Conservation (phyloP, 2,329 filamentous ascomycete genomes). For the Beauveria australis region DNA sequence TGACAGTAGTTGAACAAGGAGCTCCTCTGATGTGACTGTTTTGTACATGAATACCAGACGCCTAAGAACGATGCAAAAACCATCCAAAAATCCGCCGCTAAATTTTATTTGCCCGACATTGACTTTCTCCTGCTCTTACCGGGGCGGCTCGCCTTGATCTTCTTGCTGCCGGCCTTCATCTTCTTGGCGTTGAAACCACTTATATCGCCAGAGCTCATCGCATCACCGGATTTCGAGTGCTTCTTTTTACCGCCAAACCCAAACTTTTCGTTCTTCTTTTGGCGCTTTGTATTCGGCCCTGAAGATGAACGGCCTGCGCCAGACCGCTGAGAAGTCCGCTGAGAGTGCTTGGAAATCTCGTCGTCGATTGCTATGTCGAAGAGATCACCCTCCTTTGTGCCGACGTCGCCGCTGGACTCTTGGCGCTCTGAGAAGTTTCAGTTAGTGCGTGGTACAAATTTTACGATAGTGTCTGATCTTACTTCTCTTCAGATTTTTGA, state of each 20-base stretch:
- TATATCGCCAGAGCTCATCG: constrained; percentile 71
- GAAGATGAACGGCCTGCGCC: constrained; percentile 30
- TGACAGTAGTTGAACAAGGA: not conserved
- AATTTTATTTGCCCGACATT: constrained; percentile 23
- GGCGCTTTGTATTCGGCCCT: constrained; percentile 60
- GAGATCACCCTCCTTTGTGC: constrained; percentile 71
- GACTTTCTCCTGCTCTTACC: constrained; percentile 47
- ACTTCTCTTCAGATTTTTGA: constrained; percentile 93
- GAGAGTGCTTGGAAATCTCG: constrained; percentile 39
- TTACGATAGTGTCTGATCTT: constrained; percentile 32
- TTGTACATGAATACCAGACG: constrained; percentile 1
- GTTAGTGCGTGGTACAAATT: constrained; percentile 15
- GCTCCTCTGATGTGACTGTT: not conserved
- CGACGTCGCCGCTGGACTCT: constrained; percentile 53
- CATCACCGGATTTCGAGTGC: constrained; percentile 83
- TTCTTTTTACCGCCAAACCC: constrained; percentile 96
- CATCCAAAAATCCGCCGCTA: not conserved
- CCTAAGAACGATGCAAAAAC: constrained; percentile 1
- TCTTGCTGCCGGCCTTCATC: constrained; percentile 59
- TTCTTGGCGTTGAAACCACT: constrained; percentile 69
- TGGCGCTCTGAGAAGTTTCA: constrained; percentile 64
- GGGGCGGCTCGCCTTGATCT: constrained; percentile 29
- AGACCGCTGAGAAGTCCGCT: constrained; percentile 27
- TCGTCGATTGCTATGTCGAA: constrained; percentile 85
- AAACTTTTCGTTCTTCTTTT: constrained; percentile 91